phyloP scores from a whole-genome alignment of 1,284 basidiomycete genomes.

The Anthracocystis walkeri region DNA sequence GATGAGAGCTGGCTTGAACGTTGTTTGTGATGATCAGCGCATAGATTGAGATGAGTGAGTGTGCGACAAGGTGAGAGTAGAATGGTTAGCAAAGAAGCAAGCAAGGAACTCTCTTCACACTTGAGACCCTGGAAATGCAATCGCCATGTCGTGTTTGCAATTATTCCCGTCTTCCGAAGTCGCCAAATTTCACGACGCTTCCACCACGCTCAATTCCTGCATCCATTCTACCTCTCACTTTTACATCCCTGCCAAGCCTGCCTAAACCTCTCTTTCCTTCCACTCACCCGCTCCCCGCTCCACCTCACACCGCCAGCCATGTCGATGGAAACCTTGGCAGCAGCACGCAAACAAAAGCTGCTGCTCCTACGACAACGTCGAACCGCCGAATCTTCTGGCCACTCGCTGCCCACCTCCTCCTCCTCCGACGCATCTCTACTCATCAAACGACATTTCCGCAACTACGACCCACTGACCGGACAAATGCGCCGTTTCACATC shows the following conservation, averaged over 20 bases:
- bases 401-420: background rate
- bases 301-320: conserved; percentile 8
- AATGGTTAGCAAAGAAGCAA: no score
- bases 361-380: conserved; percentile 83
- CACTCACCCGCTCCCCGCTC: background rate
- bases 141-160: background rate
- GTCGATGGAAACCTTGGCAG: conserved; percentile 79
- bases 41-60: background rate
- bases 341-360: conserved; percentile 86
- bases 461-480: conserved; percentile 68
- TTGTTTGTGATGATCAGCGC: no score
- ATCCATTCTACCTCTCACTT: no score
- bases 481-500: conserved; percentile 70
- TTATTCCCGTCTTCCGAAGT: conserved; percentile 16
- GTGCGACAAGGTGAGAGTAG: no score
- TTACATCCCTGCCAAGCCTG: no score
- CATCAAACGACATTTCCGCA: conserved; percentile 67
- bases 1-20: no score
- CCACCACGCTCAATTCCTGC: background rate
- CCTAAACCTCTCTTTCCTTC: background rate
- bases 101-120: no score
- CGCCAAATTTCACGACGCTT: conserved; percentile 4
- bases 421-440: conserved; percentile 6
- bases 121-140: background rate
- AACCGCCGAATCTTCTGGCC: conserved; percentile 69